phyloP scores from a whole-genome alignment of 2,329 filamentous ascomycete species.

The Aspergillus awamori region DNA sequence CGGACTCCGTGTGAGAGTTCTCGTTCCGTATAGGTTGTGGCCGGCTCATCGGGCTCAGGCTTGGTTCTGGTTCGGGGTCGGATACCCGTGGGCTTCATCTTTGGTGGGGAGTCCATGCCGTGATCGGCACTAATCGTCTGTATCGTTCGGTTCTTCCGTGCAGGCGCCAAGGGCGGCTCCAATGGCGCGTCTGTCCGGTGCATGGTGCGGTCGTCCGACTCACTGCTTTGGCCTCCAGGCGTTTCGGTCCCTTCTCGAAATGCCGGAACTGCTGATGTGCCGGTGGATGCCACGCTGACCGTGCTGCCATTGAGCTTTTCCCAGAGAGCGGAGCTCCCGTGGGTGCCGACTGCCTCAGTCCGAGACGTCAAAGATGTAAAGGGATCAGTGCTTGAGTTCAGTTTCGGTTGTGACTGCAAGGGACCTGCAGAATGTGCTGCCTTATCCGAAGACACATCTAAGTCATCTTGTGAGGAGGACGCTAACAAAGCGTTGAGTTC shows the following conservation, averaged over 20 bases:
- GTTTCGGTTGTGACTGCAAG: conserved; percentile 42
- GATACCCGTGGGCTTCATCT: conserved; percentile 59
- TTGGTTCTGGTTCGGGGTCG: conserved; percentile 46
- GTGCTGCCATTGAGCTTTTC: conserved; percentile 54
- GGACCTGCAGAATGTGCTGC: conserved; percentile 33
- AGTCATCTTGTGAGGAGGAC: conserved; percentile 36
- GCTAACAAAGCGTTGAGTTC: conserved; percentile 61
- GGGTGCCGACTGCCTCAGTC: conserved; percentile 36
- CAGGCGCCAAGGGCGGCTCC: conserved; percentile 49
- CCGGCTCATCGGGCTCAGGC: conserved; percentile 44
- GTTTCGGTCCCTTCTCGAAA: conserved; percentile 66
- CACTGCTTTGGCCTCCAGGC: conserved; percentile 56
- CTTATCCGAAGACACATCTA: conserved; percentile 36
- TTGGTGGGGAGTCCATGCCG: conserved; percentile 62
- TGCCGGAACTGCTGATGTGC: conserved; percentile 28
- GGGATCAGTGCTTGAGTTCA: conserved; percentile 45
- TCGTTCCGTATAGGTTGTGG: conserved; percentile 34
- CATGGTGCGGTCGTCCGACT: conserved; percentile 43
- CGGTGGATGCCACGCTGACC: conserved; percentile 42
- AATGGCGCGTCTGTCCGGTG: conserved; percentile 39
- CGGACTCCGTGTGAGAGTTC: conserved; percentile 36
- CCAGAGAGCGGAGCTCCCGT: conserved; percentile 50
- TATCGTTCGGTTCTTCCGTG: conserved; percentile 56
- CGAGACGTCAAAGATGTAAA: conserved; percentile 43
- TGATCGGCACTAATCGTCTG: conserved; percentile 56